Evolutionary conservation across 1,284 basidiomycete species (phyloP), one percentile per base, ranked within the genome.

Genomic region (Sporisorium scitamineum): DNA sequence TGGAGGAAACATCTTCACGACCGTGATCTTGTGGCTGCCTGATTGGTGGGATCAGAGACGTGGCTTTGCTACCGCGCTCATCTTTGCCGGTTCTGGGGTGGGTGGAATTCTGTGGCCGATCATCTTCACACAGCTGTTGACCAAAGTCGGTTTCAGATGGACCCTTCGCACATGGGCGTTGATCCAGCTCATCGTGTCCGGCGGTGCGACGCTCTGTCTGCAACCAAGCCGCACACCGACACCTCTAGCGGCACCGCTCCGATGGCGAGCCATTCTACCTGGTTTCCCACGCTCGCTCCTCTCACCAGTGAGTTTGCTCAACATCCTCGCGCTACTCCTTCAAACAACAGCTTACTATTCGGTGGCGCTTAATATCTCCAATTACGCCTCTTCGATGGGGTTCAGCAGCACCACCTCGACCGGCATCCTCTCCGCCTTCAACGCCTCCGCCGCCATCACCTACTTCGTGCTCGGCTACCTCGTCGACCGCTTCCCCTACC

Each of bases 71-170:
- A 79, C 68, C 1, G 79, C 79, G 13, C 52, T 81, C 54, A 78
- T 81, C 57, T 80, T 77, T 47, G 57, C 60, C 20, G 80, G 80
- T 18, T 66, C 66, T 0, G 79, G 68, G 1, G 45, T 81, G 8
- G 80, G 80, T 11, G 80, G 80, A 10, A 72, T 78, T 44, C 34
- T 80, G n/a, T 80, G 76, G 60, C 80, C 80, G 2, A 59, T 80
- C 61, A 54, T 79, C 37, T 65, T 81, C 34, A 65, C 65, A 2
- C 51, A 65, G 16, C 42, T 76, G 18, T 69, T 82, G 16, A 22
- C 65, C 11, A 24, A 20, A 9, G 54, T 79, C 14, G 80, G 80
- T 1, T 82, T 80, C 39, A n/a, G 65, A 18, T 79, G 77, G 79
- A 80, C 80, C 3, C 45, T 82, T 16, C 59, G 80, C 10, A 53